phyloP scores from a whole-genome alignment of 2,329 filamentous ascomycete genomes.

The Lachnellula subtilissima region DNA sequence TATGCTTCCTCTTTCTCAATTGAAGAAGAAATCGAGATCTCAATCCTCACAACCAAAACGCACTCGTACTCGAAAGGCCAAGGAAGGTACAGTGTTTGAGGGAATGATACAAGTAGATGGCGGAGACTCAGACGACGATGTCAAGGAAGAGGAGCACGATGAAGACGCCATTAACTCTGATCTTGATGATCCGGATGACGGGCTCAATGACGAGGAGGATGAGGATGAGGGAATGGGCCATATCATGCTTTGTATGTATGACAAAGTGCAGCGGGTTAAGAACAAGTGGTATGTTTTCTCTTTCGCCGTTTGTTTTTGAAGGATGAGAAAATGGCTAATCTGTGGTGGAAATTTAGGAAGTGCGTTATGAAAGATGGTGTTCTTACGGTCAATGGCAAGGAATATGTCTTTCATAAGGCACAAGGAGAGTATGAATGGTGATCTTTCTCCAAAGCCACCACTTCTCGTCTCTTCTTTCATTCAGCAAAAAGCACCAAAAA shows the following conservation, averaged over 20 bases:
- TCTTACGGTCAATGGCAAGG: constrained; percentile 85
- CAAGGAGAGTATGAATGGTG: constrained; percentile 94
- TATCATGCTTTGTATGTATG: constrained; percentile 98
- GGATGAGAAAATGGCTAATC: constrained; percentile 1
- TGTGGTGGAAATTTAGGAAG: constrained; percentile 60
- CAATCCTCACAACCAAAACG: constrained; percentile 35
- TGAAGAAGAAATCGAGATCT: constrained; percentile 28
- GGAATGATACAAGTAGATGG: constrained; percentile 51
- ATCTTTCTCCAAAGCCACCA: not conserved
- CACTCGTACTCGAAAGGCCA: constrained; percentile 9
- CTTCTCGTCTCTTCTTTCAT: not conserved
- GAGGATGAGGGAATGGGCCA: constrained; percentile 79
- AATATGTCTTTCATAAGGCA: constrained; percentile 97
- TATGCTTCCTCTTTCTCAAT: constrained; percentile 59
- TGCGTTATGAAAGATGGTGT: constrained; percentile 97
- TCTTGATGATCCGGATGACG: constrained; percentile 89
- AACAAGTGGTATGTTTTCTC: constrained; percentile 72
- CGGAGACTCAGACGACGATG: constrained; percentile 50
- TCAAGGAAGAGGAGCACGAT: constrained; percentile 57
- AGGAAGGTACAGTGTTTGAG: constrained; percentile 11
- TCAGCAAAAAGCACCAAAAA: not conserved
- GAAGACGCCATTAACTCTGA: constrained; percentile 99
- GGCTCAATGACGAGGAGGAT: constrained; percentile 76
- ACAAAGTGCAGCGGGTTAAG: constrained; percentile 98
- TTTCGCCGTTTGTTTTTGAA: not conserved